Base-by-base conservation (phyloP, 2,329 filamentous ascomycete genomes). In the Purpureocillium takamizusanense region DNA sequence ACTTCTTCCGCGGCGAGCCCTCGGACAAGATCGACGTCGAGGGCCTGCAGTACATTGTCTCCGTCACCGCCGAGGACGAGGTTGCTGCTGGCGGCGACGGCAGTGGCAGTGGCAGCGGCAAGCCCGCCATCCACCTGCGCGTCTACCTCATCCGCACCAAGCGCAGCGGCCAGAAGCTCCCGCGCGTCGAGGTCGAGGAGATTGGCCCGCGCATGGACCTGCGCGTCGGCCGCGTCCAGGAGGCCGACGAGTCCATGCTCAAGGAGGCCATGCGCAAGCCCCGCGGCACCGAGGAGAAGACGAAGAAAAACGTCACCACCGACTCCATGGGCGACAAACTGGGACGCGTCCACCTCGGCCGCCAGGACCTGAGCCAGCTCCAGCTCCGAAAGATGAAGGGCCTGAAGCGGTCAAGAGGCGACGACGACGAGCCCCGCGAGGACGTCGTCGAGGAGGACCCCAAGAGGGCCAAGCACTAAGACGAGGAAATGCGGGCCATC, bases 311-410 rank as follows among this genome's bases (percentile, higher is more conserved):
- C 63, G 83, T 98, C 51, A 77, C 80, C 39, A 94, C 85, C 41
- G 89, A 97, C 60, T 65, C 81, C 32, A 87, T 98, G 67, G 92
- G 92, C 59, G 92, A 98, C 65, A 97, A 97, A 81, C 74, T 97
- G 47, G 92, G 90, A 46, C 81, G 88, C 51, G 84, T 98, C 46
- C 92, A 98, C 61, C 65, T 94, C 43, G 87, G 85, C 55, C 87
- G 83, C 68, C 88, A 95, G 65, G 88, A 98, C 65, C 74, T 98
- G 42, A 73, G 71, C 56, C 76, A 83, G 52, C 63, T 98, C 62
- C 92, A 98, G 71, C 94, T 89, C 38, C 81, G 92, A 57, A 98
- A 98, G 78, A 97, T 98, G 89, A 98, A 98, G 79, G 92, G 89
- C 49, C 64, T 98, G 50, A 98, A 97, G 77, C 75, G 92, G 48